Conservation (phyloP, 192 early-diverging fungal genomes). For the Phycomyces blakesleeanus region DNA sequence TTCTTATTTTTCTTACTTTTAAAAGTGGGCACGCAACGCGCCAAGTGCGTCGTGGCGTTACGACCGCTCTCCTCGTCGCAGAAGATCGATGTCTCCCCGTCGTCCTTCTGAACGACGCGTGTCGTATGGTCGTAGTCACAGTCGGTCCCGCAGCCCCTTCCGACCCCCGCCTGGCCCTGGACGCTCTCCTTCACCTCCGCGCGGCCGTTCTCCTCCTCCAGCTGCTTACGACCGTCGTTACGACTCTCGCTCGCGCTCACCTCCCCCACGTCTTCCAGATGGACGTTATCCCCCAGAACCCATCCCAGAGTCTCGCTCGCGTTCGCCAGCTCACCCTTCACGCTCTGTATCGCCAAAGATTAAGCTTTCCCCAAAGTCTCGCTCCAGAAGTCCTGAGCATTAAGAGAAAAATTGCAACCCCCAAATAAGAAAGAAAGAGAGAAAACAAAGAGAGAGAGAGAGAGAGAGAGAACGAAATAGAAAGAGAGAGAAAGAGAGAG, state of each 20-base stretch:
- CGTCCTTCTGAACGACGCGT: constrained; percentile 7
- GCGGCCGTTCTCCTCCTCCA: constrained; percentile 36
- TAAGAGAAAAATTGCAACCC: not conserved
- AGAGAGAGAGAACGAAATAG: not conserved
- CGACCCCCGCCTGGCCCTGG: constrained; percentile 1
- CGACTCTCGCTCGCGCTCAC: constrained; percentile 14
- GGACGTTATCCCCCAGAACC: not conserved
- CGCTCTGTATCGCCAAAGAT: constrained; percentile 1
- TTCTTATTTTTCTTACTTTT: constrained; percentile 6
- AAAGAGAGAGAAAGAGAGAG: too few relatives aligned
- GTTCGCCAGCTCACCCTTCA: not conserved
- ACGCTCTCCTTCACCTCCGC: constrained; percentile 31
- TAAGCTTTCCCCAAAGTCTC: constrained; percentile 1
- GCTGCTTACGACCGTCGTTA: constrained; percentile 6
- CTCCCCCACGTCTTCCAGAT: not conserved
- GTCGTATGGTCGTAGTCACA: constrained; percentile 20
- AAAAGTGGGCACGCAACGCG: constrained; percentile 82
- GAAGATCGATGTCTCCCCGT: constrained; percentile 25
- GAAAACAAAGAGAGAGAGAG: not conserved
- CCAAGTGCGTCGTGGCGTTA: constrained; percentile 79
- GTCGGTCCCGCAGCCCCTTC: constrained; percentile 18
- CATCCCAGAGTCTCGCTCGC: not conserved
- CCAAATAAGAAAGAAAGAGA: not conserved
- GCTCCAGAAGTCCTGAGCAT: not conserved
- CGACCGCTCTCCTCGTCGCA: constrained; percentile 51